These are phyloP conservation scores for Noccaea caerulescens DNA, from an alignment of 345 rosid species.

Conservation along the genomic window DNA sequence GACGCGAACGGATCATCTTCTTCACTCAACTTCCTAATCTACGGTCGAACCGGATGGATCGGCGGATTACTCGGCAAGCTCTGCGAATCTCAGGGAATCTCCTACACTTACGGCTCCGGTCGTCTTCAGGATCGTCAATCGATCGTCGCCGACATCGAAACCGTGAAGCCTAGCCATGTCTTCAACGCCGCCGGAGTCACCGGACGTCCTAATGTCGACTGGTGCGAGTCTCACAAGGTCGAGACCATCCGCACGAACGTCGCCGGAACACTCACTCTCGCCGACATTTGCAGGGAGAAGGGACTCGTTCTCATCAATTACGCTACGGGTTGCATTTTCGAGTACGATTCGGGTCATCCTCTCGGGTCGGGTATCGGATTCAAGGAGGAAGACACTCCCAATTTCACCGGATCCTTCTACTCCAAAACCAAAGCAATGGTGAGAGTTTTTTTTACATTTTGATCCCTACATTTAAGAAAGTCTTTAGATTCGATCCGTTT, in stretches of 20 bases:
- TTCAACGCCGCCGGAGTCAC: conserved; percentile 97
- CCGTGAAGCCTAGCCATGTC: conserved; percentile 74
- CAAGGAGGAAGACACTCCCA: conserved; percentile 90
- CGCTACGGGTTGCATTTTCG: conserved; percentile 91
- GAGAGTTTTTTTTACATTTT: conserved; percentile 23
- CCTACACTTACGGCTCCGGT: conserved; percentile 73
- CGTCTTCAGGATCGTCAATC: conserved; percentile 80
- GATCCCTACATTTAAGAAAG: not conserved
- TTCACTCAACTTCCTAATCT: conserved; percentile 75
- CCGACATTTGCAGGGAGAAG: conserved; percentile 77
- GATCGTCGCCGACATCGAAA: conserved; percentile 63
- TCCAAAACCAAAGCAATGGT: conserved; percentile 98
- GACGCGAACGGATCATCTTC: conserved; percentile 56
- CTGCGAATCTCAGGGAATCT: conserved; percentile 67
- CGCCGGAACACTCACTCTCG: conserved; percentile 82
- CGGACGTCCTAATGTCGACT: conserved; percentile 90
- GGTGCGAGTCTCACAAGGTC: conserved; percentile 94
- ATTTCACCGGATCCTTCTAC: conserved; percentile 85
- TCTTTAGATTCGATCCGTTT: not conserved
- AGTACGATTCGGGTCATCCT: conserved; percentile 72
- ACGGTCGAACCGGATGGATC: conserved; percentile 95
- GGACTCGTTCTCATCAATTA: conserved; percentile 74
- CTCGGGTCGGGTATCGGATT: conserved; percentile 83
- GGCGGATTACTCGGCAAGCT: conserved; percentile 84
- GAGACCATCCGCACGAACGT: conserved; percentile 91